Evolutionary conservation across 176 grass and related monocot genomes (phyloP).

Genomic region (Metroxylon sagu): DNA sequence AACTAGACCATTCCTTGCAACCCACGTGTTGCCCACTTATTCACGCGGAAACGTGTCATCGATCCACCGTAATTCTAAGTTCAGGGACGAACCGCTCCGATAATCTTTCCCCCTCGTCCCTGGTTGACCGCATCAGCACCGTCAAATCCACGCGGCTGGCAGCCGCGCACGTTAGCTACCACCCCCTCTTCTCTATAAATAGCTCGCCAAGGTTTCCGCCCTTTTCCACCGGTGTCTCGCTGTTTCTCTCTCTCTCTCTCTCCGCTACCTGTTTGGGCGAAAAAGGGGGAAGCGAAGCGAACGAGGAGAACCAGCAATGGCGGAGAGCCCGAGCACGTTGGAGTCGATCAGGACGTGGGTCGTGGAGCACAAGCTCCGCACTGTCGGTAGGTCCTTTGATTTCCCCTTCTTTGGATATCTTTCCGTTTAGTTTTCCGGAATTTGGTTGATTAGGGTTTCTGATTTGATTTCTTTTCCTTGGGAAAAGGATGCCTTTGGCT

Average conservation of each 20-base stretch:
- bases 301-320: slow-evolving; percentile 43
- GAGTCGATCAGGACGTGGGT: slow-evolving; percentile 80
- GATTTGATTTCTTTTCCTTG: slow-evolving; percentile 1
- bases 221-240: neutral
- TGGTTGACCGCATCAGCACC: too few species aligned
- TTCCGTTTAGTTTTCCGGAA: neutral
- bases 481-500: slow-evolving; percentile 79
- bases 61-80: too few species aligned
- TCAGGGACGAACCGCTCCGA: too few species aligned
- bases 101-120: too few species aligned
- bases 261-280: neutral
- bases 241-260: neutral
- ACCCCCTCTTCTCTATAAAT: too few species aligned
- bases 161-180: too few species aligned
- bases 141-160: too few species aligned
- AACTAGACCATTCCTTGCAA: too few species aligned
- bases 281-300: slow-evolving; percentile 5
- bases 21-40: too few species aligned
- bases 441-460: slow-evolving; percentile 19
- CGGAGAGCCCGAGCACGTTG: slow-evolving; percentile 49
- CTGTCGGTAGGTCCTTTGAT: slow-evolving; percentile 52
- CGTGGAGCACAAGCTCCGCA: slow-evolving; percentile 86
- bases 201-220: neutral
- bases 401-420: neutral
- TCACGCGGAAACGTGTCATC: too few species aligned